Evolutionary conservation across 1,139 yeast species (phyloP), one percentile per base, ranked within the genome.

Genomic region (Sugiyamaella japonica): DNA sequence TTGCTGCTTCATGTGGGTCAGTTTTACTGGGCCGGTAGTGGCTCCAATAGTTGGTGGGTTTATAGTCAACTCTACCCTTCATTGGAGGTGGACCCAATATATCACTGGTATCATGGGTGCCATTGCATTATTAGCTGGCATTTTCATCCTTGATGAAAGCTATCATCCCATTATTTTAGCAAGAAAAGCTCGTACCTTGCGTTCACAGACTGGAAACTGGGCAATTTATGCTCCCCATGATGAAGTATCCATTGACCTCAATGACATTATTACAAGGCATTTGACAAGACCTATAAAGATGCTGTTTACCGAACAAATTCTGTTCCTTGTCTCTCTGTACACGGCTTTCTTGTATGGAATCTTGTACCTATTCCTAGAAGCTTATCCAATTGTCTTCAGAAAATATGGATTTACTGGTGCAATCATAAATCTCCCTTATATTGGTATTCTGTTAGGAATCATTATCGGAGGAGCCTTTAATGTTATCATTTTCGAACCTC

Each of bases 331-430:
- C 58, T 79, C 93, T 36, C 64, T 89, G 44, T 89, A 89, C 75
- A 86, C 85, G 66, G 86, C 96, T 1, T 88, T 89, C 70, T 83
- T 89, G 57, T 89, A 89, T 70, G 96, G 96, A 62, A 84, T 89
- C 69, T 73, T 88, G 7, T 89, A 89, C 68, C 71, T 89, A 63
- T 80, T 87, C 69, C 74, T 89, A 63, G 86, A 88, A 45, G 95
- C 95, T 1, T 82, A 85, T 62, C 96, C 96, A 28, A 75, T 85
- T 61, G 83, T 88, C 39, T 89, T 89, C 68, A 83, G 74, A 9
- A 60, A 84, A 51, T 88, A 87, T 66, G 76, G 76, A 25, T 84
- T 59, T 80, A 48, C 82, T 6, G 56, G 59, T 1, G 51, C 75
- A 82, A 73, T 85, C 47, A 91, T 91, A 61, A 77, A 59, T 45